These are phyloP conservation scores for Vitis cinerea DNA, from an alignment of 164 flowering plant genomes.

Conservation along the genomic window DNA sequence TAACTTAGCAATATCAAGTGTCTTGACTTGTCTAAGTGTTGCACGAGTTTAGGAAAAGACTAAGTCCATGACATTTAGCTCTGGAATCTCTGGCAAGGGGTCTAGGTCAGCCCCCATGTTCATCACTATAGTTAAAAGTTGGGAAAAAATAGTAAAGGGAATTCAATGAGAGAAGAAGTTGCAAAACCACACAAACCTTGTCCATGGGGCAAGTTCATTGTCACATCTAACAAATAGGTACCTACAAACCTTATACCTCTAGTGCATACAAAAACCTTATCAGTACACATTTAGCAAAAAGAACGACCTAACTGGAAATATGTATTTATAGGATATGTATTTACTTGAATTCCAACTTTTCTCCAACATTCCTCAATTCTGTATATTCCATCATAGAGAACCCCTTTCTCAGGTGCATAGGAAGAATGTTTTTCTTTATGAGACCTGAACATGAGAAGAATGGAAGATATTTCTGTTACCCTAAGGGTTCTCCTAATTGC, in stretches of 20 bases:
- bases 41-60: too few relatives aligned
- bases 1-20: too few relatives aligned
- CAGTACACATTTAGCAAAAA: background rate
- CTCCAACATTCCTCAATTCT: constrained; percentile 91
- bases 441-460: constrained; percentile 41
- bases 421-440: constrained; percentile 77
- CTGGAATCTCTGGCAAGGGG: constrained; percentile 57
- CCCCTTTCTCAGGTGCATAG: constrained; percentile 83
- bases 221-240: constrained; percentile 93
- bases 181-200: constrained; percentile 46
- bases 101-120: constrained; percentile 79
- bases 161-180: too few relatives aligned
- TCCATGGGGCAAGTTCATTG: constrained; percentile 96
- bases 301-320: background rate
- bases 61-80: constrained; percentile 22
- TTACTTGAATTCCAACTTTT: constrained; percentile 69
- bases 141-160: too few relatives aligned
- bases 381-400: constrained; percentile 86
- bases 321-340: background rate
- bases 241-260: constrained; percentile 78
- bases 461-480: too few relatives aligned
- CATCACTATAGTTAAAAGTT: constrained; percentile 54
- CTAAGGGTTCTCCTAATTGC: too few relatives aligned
- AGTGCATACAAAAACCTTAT: constrained; percentile 9
- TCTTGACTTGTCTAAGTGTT: too few relatives aligned